Evolutionary conservation across 805 yeast species (phyloP), one percentile per base, ranked within the genome.

Genomic region (Nakazawaea molendinolei): DNA sequence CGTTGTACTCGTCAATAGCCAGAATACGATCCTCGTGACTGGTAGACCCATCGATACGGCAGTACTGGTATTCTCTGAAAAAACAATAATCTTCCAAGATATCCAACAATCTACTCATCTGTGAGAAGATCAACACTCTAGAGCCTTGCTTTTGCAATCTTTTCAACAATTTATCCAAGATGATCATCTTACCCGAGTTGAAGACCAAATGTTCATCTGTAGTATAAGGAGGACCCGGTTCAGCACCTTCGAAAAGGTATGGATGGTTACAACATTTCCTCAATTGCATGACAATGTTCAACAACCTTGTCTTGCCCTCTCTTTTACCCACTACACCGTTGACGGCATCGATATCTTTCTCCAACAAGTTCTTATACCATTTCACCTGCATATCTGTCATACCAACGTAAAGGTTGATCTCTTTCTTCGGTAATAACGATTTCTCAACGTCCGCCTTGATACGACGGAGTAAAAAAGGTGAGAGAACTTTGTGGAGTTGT

Each of bases 211-310:
- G 97, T 56, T 89, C 97, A 57, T 87, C 97, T 1, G 95, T 90
- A 1, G 97, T 90, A 52, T 69, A 90, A 1, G 97, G 97, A 1
- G 97, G 97, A 8, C 97, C 97, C 0, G 97, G 97, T 58, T 89
- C 97, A 1, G 97, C 98, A n/a, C 98, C 97, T 55, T 90, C 97
- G 52, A 92, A 92, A 37, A 90, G 63, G 57, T 92, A 90, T 0
- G 97, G 97, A 60, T 92, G 98, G 55, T 92, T 90, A 56, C 97
- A 90, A 57, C 97, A 90, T 57, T 90, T 90, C 51, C 97, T 71
- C 45, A 90, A 67, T 59, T 90, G 97, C 97, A 90, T 90, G 10
- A 90, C 97, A 49, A 90, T 90, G 53, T 90, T 90, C 40, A 90
- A 67, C 43, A 92, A 64, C 39, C 97, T 69, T 1, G 97, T 87